Percentiles rank a stretch among this genome's conserved stretches.
phyloP scores from a whole-genome alignment of 257 asterid species.

The Rubia yunnanensis region DNA sequence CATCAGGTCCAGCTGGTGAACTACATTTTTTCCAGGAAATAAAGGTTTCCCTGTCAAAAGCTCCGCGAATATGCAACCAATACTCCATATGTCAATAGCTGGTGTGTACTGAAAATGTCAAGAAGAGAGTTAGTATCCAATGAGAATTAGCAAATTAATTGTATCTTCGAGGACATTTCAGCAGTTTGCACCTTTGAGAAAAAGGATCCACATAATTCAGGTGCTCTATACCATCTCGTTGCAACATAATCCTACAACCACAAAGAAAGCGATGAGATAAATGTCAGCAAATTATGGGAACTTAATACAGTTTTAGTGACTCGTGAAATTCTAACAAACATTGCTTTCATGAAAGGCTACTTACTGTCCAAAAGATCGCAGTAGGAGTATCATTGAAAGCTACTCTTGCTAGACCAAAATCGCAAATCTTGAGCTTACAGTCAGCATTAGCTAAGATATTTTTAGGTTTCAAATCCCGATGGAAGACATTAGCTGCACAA shows the following conservation, averaged over 20 bases:
- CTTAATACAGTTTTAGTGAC: background rate
- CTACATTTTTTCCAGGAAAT: constrained; percentile 96
- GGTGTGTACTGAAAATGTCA: constrained; percentile 69
- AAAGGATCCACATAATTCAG: constrained; percentile 93
- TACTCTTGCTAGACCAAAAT: constrained; percentile 89
- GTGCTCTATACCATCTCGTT: constrained; percentile 97
- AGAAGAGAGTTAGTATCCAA: constrained; percentile 11
- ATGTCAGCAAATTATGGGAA: background rate
- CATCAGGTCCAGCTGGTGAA: constrained; percentile 93
- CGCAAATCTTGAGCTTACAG: constrained; percentile 81
- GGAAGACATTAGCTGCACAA: constrained; percentile 71
- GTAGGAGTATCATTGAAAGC: constrained; percentile 91
- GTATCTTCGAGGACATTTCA: background rate
- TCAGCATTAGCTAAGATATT: constrained; percentile 88
- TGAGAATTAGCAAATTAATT: background rate
- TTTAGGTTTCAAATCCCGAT: constrained; percentile 83
- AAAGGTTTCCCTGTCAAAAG: constrained; percentile 87
- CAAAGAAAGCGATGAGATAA: background rate
- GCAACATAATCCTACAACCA: constrained; percentile 80
- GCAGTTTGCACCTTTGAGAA: constrained; percentile 73
- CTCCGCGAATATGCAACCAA: constrained; percentile 94
- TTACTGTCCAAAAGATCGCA: constrained; percentile 86
- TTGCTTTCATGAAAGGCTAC: constrained; percentile 20
- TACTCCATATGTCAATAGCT: constrained; percentile 96
- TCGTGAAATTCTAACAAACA: background rate